These are phyloP conservation scores for Phaeosphaeriaceae sp. DNA, from an alignment of 2,329 filamentous ascomycete genomes.

Conservation along the genomic window DNA sequence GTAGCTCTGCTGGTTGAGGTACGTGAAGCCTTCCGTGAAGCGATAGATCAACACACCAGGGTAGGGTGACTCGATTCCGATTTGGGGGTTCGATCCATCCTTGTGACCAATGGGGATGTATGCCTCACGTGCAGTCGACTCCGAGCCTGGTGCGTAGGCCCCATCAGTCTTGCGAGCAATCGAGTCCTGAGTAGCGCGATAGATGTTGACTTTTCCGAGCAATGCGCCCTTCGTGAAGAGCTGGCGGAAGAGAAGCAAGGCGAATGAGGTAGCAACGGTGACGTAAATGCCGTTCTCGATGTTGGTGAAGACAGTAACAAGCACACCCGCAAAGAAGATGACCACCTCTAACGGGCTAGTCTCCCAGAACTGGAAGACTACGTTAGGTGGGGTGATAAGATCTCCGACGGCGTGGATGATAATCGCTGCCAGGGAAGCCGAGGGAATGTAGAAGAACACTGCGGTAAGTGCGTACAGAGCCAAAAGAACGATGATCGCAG, in stretches of 20 bases:
- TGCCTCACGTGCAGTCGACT: constrained; percentile 31
- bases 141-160: constrained; percentile 13
- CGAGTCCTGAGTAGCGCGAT: constrained; percentile 82
- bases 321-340: constrained; percentile 91
- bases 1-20: constrained; percentile 90
- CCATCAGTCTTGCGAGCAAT: constrained; percentile 57
- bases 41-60: constrained; percentile 96
- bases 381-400: constrained; percentile 88
- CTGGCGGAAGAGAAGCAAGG: constrained; percentile 81
- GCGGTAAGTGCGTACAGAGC: constrained; percentile 88
- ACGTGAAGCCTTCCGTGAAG: constrained; percentile 95
- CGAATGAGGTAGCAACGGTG: constrained; percentile 78
- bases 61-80: constrained; percentile 81
- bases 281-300: constrained; percentile 95
- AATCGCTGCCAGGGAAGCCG: constrained; percentile 79
- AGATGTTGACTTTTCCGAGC: constrained; percentile 77
- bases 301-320: constrained; percentile 84
- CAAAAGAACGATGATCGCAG: constrained; percentile 81
- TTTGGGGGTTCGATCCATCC: constrained; percentile 89
- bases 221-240: constrained; percentile 84
- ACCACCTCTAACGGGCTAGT: constrained; percentile 88
- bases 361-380: constrained; percentile 93
- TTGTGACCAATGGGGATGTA: constrained; percentile 77
- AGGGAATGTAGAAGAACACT: constrained; percentile 94
- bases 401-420: constrained; percentile 97